Evolutionary conservation across 169 alveolate genomes (phyloP), one percentile per base, ranked within the genome.

Genomic region (Plasmodium reichenowi): DNA sequence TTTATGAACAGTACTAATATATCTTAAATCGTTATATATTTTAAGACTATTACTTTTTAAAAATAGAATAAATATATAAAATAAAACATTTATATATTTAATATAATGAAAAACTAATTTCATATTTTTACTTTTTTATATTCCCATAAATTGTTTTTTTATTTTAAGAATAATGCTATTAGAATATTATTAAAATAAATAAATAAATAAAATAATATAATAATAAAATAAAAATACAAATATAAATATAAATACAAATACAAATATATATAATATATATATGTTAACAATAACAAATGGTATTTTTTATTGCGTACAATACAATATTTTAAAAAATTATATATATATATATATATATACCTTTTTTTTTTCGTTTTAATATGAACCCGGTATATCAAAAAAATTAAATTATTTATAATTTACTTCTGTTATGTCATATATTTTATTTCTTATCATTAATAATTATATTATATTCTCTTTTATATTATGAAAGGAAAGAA

Each of bases 41-140:
- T 56, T 78, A 50, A 59, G 56, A 66, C 32, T 48, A 29, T 78
- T 78, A 71, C 78, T 50, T 78, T 78, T 71, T 78, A 78, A 64
- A 64, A 78, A 64, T 24, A 78, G 50, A 17, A 38, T 47, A 45
- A 12, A 43, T 38, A 59, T 64, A 52, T 50, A 78, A 29, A 64
- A 48, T 67, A 66, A 64, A 64, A 78, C 9, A 78, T 64, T 59
- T 59, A 66, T 20, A 50, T 32, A 78, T 66, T 63, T 78, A 20
- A 66, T 68, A 64, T 52, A 45, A 50, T 64, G 67, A 78, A 78
- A 64, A 78, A 66, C 50, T n/a, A 64, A 78, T 78, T 50, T 64
- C 89, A 78, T 78, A 78, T 78, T 78, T 78, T 66, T 59, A 59
- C 43, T 60, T 74, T 22, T 13, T 60, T 60, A 32, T 32, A 32